These are phyloP conservation scores for Gloeopeniophorella convolvens DNA, from an alignment of 768 basidiomycete species.

Conservation along the genomic window DNA sequence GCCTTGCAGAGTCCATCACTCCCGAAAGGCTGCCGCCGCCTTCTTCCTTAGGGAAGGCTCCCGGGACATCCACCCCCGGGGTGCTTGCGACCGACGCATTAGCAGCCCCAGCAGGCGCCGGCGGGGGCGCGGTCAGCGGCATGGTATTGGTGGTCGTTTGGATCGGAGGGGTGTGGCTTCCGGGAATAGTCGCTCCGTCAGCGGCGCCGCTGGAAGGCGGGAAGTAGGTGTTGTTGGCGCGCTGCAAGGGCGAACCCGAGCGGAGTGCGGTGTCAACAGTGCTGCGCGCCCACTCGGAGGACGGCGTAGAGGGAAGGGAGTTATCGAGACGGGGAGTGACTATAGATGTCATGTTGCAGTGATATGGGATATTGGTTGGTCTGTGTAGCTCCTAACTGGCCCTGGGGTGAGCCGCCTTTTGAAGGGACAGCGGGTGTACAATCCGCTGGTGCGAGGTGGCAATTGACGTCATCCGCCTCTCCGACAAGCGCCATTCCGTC, in stretches of 20 bases:
- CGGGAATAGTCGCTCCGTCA: neutral
- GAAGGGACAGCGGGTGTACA: no score
- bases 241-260: neutral
- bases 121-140: neutral
- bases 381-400: no score
- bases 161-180: slow-evolving; percentile 2
- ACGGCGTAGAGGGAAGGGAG: neutral
- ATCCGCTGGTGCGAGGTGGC: no score
- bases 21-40: neutral
- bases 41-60: slow-evolving; percentile 10
- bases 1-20: neutral
- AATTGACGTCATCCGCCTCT: no score
- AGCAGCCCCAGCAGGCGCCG: neutral
- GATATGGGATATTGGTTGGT: no score
- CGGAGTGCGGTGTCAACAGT: neutral
- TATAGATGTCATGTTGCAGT: neutral
- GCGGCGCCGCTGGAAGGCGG: no score
- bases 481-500: no score
- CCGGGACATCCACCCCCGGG: slow-evolving; percentile 8
- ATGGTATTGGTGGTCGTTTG: slow-evolving; percentile 11
- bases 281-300: neutral
- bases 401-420: no score
- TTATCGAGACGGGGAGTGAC: neutral
- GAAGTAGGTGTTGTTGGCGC: neutral
- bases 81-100: slow-evolving; percentile 13